phyloP scores from a whole-genome alignment of 805 yeast genomes.

The Candida sanyiensis region DNA sequence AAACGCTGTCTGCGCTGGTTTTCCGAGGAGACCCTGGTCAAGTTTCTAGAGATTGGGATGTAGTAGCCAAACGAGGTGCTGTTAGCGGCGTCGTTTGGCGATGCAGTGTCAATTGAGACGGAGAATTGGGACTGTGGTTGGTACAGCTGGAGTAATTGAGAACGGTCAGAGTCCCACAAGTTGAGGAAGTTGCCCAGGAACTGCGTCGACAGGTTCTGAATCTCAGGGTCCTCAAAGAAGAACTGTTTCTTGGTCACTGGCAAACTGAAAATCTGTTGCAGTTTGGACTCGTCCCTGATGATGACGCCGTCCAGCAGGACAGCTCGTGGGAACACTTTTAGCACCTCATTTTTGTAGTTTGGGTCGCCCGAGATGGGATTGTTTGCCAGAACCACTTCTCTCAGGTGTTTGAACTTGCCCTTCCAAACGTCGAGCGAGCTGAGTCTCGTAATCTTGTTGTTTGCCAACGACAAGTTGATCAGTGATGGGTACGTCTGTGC shows the following conservation, averaged over 20 bases:
- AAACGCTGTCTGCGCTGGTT: conserved; percentile 55
- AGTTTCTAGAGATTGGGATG: conserved; percentile 68
- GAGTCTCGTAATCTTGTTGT: conserved; percentile 59
- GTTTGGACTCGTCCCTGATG: conserved; percentile 66
- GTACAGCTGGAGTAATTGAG: conserved; percentile 65
- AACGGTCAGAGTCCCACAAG: conserved; percentile 77
- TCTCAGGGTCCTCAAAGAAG: conserved; percentile 75
- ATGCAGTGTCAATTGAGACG: conserved; percentile 63
- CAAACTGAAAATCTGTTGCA: conserved; percentile 45
- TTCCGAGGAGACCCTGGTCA: conserved; percentile 51
- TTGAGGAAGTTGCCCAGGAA: conserved; percentile 72
- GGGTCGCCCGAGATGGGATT: conserved; percentile 61
- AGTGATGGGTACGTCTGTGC: conserved; percentile 71
- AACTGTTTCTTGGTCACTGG: conserved; percentile 54
- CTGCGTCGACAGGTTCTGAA: conserved; percentile 66
- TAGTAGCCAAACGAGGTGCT: conserved; percentile 57
- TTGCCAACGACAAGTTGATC: conserved; percentile 72
- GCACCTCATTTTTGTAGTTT: conserved; percentile 52
- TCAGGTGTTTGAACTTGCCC: conserved; percentile 61
- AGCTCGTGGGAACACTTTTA: conserved; percentile 73
- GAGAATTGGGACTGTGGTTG: conserved; percentile 85
- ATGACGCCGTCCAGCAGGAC: conserved; percentile 71
- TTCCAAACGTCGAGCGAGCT: conserved; percentile 69
- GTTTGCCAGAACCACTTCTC: conserved; percentile 72
- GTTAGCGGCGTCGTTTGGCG: conserved; percentile 43